Base-by-base conservation (phyloP, 1,139 yeast species). In the Meyerozyma athensensis region DNA sequence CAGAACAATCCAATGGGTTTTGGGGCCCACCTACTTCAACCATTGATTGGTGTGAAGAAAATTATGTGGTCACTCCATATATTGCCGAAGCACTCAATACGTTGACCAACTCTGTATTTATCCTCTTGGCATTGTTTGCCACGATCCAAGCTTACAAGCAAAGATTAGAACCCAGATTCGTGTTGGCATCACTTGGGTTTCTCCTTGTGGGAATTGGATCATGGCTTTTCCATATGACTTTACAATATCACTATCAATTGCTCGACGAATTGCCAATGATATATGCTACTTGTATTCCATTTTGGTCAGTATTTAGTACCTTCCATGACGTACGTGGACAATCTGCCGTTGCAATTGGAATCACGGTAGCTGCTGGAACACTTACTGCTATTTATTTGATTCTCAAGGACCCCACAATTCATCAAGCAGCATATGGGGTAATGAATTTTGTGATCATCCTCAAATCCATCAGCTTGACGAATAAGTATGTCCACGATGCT, bases 251-350 rank as follows among this genome's bases (percentile, higher is more conserved):
- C 57, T 92, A 76, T 64, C 98, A 92, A 63, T 62, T 92, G 43
- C 70, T 92, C 58, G 98, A 92, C 63, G 98, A 92, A 61, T 71
- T 92, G 53, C 98, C 98, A 31, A 92, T 92, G 98, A 86, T 92
- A 44, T 92, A 92, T 61, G 97, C 96, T 26, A 92, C 97, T 2
- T 89, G 96, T 49, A 81, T 92, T 20, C 97, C 97, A 0, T 82
- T 86, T 46, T 94, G 97, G 87, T 81, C 87, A 40, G 80, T 89
- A 2, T 85, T 83, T 53, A 79, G 90, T 38, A 89, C 82, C 57
- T 72, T 74, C 38, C 72, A 69, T 47, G 52, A 70, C 44, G 45
- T 32, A n/a, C 34, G 39, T 9, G 34, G 16, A 9, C 31, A 7
- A 31, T 38, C 24, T 12, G 32, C 9, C 20, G 77, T 85, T n/a